Percentiles rank a stretch among this genome's conserved stretches.
Conservation (phyloP, 768 basidiomycete genomes). For the Leccinellum rugosiceps region DNA sequence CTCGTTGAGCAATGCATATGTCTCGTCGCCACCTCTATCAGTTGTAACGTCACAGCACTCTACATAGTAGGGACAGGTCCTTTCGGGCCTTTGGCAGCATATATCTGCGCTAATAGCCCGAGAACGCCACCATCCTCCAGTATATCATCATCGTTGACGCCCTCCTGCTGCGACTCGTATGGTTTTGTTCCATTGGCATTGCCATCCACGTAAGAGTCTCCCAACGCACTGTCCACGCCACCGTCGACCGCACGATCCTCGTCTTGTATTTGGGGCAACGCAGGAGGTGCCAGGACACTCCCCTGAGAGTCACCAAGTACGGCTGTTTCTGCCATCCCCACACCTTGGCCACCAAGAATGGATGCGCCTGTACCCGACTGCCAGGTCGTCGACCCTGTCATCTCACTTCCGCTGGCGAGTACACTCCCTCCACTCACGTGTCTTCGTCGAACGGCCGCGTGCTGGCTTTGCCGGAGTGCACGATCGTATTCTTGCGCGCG, state of each 20-base stretch:
- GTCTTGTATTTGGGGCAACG: constrained; percentile 31
- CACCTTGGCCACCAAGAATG: constrained; percentile 37
- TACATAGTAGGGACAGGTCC: constrained; percentile 45
- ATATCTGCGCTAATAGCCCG: constrained; percentile 84
- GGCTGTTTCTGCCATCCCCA: constrained; percentile 63
- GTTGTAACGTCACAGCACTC: not conserved
- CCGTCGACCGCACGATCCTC: constrained; percentile 52
- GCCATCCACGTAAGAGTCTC: constrained; percentile 75
- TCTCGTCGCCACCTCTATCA: not conserved
- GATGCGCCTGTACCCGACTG: constrained; percentile 42
- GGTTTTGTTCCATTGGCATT: constrained; percentile 39
- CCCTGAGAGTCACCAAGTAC: constrained; percentile 76
- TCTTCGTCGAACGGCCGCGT: constrained; percentile 44
- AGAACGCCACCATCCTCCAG: constrained; percentile 81
- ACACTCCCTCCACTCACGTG: constrained; percentile 25
- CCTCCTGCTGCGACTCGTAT: constrained; percentile 42
- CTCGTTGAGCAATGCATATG: not conserved
- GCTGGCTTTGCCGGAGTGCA: constrained; percentile 68
- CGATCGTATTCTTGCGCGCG: constrained; percentile 74
- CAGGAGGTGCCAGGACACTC: constrained; percentile 34
- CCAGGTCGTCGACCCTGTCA: constrained; percentile 48
- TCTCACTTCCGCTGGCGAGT: constrained; percentile 42
- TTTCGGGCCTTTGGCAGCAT: constrained; percentile 54
- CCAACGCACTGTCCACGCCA: constrained; percentile 57
- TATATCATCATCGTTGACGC: constrained; percentile 57